These are phyloP conservation scores for Microstroma glucosiphilum DNA, from an alignment of 1,284 basidiomycete genomes.

Conservation along the genomic window DNA sequence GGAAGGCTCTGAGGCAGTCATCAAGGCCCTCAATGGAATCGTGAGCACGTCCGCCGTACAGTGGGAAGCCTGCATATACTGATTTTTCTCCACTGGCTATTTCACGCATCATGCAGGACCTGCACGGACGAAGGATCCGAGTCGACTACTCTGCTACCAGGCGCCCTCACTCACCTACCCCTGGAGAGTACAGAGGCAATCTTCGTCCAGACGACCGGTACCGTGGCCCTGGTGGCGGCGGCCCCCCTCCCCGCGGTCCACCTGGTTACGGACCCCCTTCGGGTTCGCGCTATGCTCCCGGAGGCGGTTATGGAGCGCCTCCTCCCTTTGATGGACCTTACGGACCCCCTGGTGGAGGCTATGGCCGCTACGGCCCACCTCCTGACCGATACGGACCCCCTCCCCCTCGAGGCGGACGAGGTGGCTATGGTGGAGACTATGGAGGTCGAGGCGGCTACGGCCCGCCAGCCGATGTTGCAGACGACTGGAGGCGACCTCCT, in stretches of 20 bases:
- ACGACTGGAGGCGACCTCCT: slow-evolving; percentile 8
- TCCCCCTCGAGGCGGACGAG: not conserved
- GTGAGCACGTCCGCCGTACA: slow-evolving; percentile 56
- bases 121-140: slow-evolving; percentile 90
- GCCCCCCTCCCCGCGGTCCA: slow-evolving; percentile 5
- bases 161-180: slow-evolving; percentile 87
- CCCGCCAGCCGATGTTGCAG: not conserved
- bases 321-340: slow-evolving; percentile 5
- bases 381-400: not conserved
- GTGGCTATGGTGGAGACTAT: not conserved
- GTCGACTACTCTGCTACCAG: slow-evolving; percentile 94
- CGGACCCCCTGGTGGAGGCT: slow-evolving; percentile 10
- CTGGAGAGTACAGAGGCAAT: slow-evolving; percentile 71
- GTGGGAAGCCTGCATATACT: not conserved
- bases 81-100: no score
- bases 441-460: not conserved
- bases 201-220: slow-evolving; percentile 37
- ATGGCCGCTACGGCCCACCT: slow-evolving; percentile 1
- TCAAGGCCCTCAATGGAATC: slow-evolving; percentile 84
- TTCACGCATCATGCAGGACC: slow-evolving; percentile 58
- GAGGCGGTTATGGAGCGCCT: slow-evolving; percentile 9
- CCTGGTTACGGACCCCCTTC: not conserved
- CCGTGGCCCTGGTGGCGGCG: slow-evolving; percentile 5
- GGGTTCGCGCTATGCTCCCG: not conserved
- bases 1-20: slow-evolving; percentile 79